Base-by-base conservation (phyloP, 331 rosid species). In the Acacia concinna region DNA sequence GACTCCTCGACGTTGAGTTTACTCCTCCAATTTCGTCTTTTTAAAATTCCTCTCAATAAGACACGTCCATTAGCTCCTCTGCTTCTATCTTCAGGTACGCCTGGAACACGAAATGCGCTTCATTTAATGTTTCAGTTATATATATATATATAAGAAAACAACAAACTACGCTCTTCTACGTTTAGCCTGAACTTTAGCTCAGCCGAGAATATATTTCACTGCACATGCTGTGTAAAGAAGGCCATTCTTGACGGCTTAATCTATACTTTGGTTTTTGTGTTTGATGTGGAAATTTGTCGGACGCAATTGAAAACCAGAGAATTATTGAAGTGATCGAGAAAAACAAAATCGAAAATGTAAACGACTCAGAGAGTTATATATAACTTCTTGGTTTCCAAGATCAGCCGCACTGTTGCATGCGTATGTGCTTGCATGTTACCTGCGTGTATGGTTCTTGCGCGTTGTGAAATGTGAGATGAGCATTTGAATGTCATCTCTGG, bases 11-110 rank as follows among this genome's bases (percentile, higher is more conserved):
- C 68, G 63, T 81, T 35, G 18, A 74, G 51, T 80, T 86, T 59
- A 60, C 46, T 32, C 66, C 85, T 74, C 59, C 85, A 79, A 38
- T 80, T 73, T 56, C 30, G 56, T 52, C 44, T 75, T 71, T 57
- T 17, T 76, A 59, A 77, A 31, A 28, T 71, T 5, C 54, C 31
- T 32, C 63, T 73, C 65, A 49, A 75, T 64, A 38, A 35, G 59
- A 37, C 66, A 32, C 71, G 57, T 76, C 60, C 82, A 74, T 71
- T 84, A 71, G 14, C 65, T 56, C 56, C 77, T 17, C 66, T 78
- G 78, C 35, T 73, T 81, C 59, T 64, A 31, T 56, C 60, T 85
- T 60, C 85, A 83, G 86, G 82, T 77, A 83, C 63, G 85, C 15
- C 20, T 8, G 11, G 35, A 57, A 71, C 78, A 8, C 81, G 54